Evolutionary conservation across 345 rosid genomes (phyloP).

Genomic region (Pugionium dolabratum): DNA sequence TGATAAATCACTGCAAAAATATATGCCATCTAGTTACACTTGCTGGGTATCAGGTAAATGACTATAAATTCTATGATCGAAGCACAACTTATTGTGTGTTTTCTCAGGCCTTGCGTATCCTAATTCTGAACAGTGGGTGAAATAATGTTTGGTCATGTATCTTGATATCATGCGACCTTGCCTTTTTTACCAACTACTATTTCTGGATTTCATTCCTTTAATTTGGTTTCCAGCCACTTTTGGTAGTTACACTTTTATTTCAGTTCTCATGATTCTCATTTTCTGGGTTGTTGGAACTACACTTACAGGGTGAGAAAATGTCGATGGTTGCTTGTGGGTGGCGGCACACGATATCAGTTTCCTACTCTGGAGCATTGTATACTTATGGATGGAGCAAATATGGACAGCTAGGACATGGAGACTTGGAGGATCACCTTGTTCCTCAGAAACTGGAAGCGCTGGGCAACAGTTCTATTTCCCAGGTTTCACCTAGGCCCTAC

Average conservation of each 20-base stretch:
- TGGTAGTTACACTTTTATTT: not conserved
- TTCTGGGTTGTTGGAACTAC: slow-evolving; percentile 31
- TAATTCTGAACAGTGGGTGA: not conserved
- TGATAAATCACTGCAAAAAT: not conserved
- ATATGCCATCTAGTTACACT: slow-evolving; percentile 6
- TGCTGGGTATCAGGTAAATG: slow-evolving; percentile 1
- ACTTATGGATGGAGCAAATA: slow-evolving; percentile 98
- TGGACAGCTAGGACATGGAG: slow-evolving; percentile 98
- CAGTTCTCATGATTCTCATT: slow-evolving; percentile 15
- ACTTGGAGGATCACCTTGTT: slow-evolving; percentile 83
- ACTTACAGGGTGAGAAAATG: slow-evolving; percentile 79
- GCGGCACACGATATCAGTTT: slow-evolving; percentile 91
- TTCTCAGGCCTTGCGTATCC: slow-evolving; percentile 5
- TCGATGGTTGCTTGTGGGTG: slow-evolving; percentile 94
- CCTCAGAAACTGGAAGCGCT: slow-evolving; percentile 84
- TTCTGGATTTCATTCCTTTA: too few relatives aligned
- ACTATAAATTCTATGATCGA: slow-evolving; percentile 8
- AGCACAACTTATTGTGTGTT: not conserved
- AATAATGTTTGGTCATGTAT: slow-evolving; percentile 2
- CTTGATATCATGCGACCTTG: not conserved
- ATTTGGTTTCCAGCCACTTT: too few relatives aligned
- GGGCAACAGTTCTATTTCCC: slow-evolving; percentile 50
- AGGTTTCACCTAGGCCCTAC: slow-evolving; percentile 49
- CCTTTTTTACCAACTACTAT: not conserved
- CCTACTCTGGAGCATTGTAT: slow-evolving; percentile 77